Evolutionary conservation across 306 rosid genomes (phyloP).

Genomic region (Cicer pinnatifidum): DNA sequence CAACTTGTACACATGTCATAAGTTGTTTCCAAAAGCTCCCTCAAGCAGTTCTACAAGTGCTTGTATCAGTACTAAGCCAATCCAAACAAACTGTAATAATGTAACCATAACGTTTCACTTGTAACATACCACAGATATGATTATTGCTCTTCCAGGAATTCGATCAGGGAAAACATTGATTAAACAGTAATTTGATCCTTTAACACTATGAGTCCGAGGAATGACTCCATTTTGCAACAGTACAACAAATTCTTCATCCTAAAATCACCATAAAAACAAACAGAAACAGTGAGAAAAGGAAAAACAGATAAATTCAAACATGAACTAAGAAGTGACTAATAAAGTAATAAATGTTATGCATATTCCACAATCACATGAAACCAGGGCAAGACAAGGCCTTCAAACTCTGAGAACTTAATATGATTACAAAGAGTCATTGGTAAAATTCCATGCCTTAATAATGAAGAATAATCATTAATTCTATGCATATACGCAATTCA

Average conservation of each 20-base stretch:
- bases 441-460: background rate
- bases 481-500: background rate
- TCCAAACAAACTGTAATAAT: too few relatives aligned
- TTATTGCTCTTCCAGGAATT: constrained; percentile 88
- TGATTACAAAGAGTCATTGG: background rate
- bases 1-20: too few relatives aligned
- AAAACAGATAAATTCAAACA: constrained; percentile 20
- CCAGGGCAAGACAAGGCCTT: constrained; percentile 12
- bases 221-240: constrained; percentile 70
- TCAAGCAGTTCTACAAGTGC: too few relatives aligned
- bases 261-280: constrained; percentile 40
- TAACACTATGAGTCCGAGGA: constrained; percentile 82
- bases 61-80: too few relatives aligned
- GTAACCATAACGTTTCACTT: background rate
- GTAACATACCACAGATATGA: constrained; percentile 79
- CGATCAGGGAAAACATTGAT: constrained; percentile 85
- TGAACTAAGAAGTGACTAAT: constrained; percentile 7
- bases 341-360: constrained; percentile 22
- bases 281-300: constrained; percentile 14
- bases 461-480: constrained; percentile 2
- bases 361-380: constrained; percentile 31
- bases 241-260: constrained; percentile 85
- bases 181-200: constrained; percentile 83
- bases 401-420: background rate
- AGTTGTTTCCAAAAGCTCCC: too few relatives aligned